These are phyloP conservation scores for Gynochthodes officinalis DNA, from an alignment of 257 asterid genomes.

Conservation along the genomic window DNA sequence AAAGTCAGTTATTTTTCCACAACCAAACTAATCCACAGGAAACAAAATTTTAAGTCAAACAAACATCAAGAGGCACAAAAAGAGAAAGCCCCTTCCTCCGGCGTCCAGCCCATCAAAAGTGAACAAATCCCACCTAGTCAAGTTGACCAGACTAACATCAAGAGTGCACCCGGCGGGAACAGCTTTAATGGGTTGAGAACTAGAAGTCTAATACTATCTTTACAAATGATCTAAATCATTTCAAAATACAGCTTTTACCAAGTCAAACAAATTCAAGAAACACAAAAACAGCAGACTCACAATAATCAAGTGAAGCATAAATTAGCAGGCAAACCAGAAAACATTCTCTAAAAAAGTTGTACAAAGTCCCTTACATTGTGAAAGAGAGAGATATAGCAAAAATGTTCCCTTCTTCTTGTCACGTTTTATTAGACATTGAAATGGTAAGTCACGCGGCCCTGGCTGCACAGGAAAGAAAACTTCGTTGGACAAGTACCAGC, in stretches of 20 bases:
- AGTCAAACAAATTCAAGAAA: slow-evolving; percentile 8
- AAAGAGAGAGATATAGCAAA: slow-evolving; percentile 76
- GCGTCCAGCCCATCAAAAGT: neutral
- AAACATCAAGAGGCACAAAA: slow-evolving; percentile 8
- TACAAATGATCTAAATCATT: neutral
- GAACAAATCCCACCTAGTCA: slow-evolving; percentile 13
- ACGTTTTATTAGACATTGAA: slow-evolving; percentile 84
- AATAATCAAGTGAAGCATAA: neutral
- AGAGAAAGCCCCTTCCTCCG: slow-evolving; percentile 1
- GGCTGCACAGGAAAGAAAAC: slow-evolving; percentile 52
- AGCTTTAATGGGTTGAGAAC: neutral
- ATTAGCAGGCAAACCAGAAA: neutral
- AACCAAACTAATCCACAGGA: neutral
- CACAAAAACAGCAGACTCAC: neutral
- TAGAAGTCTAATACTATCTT: neutral
- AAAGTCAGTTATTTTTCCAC: neutral
- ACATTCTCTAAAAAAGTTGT: neutral
- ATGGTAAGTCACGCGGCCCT: slow-evolving; percentile 77
- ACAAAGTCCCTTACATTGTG: slow-evolving; percentile 62
- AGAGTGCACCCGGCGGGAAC: neutral
- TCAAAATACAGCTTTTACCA: neutral
- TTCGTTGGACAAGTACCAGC: neutral
- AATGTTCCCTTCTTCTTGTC: slow-evolving; percentile 83
- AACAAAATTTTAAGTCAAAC: slow-evolving; percentile 1
- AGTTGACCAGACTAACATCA: slow-evolving; percentile 4